These are phyloP conservation scores for Yarrowia keelungensis DNA, from an alignment of 805 yeast genomes.

Conservation along the genomic window DNA sequence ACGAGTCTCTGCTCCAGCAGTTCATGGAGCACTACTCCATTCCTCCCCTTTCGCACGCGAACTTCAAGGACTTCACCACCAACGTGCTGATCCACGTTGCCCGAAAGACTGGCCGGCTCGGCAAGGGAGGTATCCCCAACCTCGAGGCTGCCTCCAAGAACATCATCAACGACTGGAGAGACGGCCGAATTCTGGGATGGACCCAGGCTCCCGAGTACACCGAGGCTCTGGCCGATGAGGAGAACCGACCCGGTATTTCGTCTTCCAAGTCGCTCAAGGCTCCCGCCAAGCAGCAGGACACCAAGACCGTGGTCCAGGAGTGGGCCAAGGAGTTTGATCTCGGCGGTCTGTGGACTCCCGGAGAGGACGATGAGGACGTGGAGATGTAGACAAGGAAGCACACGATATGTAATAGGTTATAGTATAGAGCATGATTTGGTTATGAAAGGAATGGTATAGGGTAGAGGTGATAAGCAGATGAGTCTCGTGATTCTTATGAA, in stretches of 20 bases:
- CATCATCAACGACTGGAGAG: conserved; percentile 94
- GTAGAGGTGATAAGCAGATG: too few species aligned
- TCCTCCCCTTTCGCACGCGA: conserved; percentile 77
- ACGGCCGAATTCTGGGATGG: conserved; percentile 94
- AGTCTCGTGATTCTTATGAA: too few species aligned
- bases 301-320: conserved; percentile 77
- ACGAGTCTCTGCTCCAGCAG: conserved; percentile 67
- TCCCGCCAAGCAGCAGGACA: conserved; percentile 54
- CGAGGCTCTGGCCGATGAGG: conserved; percentile 43
- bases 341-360: conserved; percentile 68
- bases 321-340: conserved; percentile 97
- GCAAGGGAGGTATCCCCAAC: conserved; percentile 93
- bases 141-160: conserved; percentile 81
- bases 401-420: conserved; percentile 3
- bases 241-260: conserved; percentile 46
- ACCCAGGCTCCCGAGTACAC: conserved; percentile 50
- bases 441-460: too few species aligned
- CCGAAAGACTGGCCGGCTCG: conserved; percentile 87
- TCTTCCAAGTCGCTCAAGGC: conserved; percentile 43
- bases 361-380: conserved; percentile 40
- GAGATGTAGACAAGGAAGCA: conserved; percentile 26
- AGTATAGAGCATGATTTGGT: conserved; percentile 4
- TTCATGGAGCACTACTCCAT: conserved; percentile 75
- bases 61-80: conserved; percentile 78
- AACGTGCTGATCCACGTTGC: conserved; percentile 92